Evolutionary conservation across 495 filamentous ascomycete species (phyloP).

Genomic region (Penicillium dipodomyicola): DNA sequence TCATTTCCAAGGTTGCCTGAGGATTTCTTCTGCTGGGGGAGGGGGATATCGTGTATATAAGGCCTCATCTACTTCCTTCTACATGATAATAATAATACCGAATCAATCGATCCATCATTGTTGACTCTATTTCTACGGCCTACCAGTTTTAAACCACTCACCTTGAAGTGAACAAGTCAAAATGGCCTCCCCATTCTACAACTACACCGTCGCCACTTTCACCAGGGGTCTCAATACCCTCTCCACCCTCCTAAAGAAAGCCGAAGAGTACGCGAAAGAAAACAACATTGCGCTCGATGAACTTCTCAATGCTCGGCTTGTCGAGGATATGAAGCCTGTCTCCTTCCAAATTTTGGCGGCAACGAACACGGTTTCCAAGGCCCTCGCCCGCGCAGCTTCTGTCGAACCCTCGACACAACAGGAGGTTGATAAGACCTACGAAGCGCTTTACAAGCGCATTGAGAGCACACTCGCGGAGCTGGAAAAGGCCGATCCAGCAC

Average conservation of each 20-base stretch:
- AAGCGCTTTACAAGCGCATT: neutral
- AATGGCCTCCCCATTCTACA: constrained; percentile 12
- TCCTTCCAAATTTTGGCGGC: constrained; percentile 9
- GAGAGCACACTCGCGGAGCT: neutral
- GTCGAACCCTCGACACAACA: neutral
- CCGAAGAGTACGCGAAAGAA: constrained; percentile 17
- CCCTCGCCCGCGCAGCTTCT: neutral
- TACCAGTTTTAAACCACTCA: neutral
- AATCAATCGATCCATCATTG: neutral
- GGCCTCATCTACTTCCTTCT: neutral
- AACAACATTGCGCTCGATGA: constrained; percentile 15
- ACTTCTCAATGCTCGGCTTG: constrained; percentile 12
- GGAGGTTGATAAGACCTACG: neutral
- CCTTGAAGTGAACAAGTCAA: neutral
- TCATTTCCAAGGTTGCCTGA: no score
- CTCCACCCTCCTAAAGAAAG: constrained; percentile 22
- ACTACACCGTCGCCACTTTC: constrained; percentile 20
- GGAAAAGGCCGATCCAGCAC: neutral
- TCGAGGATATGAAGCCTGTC: constrained; percentile 12
- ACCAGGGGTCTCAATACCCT: constrained; percentile 19
- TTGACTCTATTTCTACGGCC: no score
- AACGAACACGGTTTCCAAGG: neutral
- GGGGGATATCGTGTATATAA: no score
- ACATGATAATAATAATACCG: neutral
- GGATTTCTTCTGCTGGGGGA: no score